These are phyloP conservation scores for Nissolia schottii DNA, from an alignment of 306 rosid species.

Conservation along the genomic window DNA sequence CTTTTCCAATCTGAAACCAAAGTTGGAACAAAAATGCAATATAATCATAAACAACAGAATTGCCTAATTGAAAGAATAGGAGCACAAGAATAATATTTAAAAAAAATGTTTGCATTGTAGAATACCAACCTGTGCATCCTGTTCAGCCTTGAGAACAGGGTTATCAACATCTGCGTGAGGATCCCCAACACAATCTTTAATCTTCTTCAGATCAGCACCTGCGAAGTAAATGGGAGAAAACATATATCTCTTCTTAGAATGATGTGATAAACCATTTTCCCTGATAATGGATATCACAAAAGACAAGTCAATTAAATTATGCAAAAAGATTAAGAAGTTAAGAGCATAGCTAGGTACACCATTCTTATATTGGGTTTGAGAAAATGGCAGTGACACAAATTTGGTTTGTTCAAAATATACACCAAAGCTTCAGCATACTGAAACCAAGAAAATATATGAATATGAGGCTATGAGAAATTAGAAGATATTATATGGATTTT, in stretches of 20 bases:
- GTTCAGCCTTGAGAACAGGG: conserved; percentile 81
- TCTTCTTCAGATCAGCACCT: conserved; percentile 73
- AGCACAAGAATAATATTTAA: not conserved
- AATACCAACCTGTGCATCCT: conserved; percentile 70
- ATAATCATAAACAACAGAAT: conserved; percentile 10
- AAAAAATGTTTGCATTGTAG: not conserved
- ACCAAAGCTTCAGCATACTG: not conserved
- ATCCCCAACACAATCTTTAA: conserved; percentile 77
- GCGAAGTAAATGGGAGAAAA: conserved; percentile 23
- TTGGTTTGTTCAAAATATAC: not conserved
- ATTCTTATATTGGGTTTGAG: not conserved
- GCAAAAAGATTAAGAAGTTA: not conserved
- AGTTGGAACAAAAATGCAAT: conserved; percentile 14
- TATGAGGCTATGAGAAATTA: not conserved
- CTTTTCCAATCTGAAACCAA: conserved; percentile 74
- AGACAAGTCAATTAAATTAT: not conserved
- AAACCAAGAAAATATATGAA: not conserved
- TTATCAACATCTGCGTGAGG: conserved; percentile 66
- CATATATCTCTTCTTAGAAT: not conserved
- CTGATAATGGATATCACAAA: conserved; percentile 6
- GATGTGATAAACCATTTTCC: conserved; percentile 1
- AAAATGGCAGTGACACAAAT: not conserved
- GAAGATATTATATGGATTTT: not conserved
- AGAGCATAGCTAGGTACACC: not conserved
- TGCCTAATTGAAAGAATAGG: not conserved